Conservation (phyloP, 768 basidiomycete species). For the Mycena albidolilacea region DNA sequence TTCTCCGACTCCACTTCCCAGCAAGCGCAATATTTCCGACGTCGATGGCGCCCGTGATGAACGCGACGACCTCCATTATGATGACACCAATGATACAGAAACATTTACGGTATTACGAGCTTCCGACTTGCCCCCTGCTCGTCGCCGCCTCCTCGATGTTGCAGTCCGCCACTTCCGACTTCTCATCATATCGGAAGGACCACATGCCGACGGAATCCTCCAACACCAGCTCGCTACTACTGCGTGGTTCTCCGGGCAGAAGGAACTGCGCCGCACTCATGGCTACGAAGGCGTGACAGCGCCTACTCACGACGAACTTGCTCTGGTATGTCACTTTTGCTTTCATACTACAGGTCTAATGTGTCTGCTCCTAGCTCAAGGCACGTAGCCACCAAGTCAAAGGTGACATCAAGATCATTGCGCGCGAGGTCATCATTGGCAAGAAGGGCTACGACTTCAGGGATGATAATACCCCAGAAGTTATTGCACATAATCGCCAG, state of each 20-base stretch:
- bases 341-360: no score
- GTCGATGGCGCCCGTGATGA: not conserved
- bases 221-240: not conserved
- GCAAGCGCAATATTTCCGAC: no score
- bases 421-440: not conserved
- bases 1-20: no score
- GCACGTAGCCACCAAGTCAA: constrained; percentile 3
- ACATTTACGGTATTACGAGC: not conserved
- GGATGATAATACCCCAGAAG: not conserved
- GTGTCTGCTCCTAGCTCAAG: not conserved
- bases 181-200: not conserved
- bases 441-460: not conserved
- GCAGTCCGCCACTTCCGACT: not conserved
- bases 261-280: not conserved
- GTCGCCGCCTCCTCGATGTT: constrained; percentile 5
- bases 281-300: not conserved
- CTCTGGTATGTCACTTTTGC: not conserved
- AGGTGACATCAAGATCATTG: not conserved
- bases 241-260: not conserved
- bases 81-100: not conserved
- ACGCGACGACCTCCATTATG: not conserved
- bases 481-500: not conserved
- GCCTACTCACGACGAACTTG: not conserved
- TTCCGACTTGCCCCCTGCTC: not conserved
- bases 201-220: not conserved